Percentiles rank a stretch among this genome's conserved stretches.
Conservation (phyloP, 202 grass and related monocot genomes). For the Musa balbisiana region DNA sequence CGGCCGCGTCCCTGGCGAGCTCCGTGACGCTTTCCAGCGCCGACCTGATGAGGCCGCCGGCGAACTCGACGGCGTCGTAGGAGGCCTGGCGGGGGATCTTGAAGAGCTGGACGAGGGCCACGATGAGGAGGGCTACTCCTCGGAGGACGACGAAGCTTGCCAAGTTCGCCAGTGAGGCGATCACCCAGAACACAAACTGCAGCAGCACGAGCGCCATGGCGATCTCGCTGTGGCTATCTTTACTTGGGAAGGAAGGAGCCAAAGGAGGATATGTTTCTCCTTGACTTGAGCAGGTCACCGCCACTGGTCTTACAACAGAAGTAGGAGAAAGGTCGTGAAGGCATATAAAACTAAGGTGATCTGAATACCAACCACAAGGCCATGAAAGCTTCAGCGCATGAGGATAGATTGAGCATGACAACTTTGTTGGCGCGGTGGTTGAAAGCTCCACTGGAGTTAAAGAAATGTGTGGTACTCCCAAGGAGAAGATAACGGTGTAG, state of each 20-base stretch:
- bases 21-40: neutral
- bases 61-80: neutral
- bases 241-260: neutral
- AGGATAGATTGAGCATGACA: too few relatives aligned
- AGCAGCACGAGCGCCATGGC: neutral
- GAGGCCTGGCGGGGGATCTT: neutral
- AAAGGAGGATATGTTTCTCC: too few relatives aligned
- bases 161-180: neutral
- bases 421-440: too few relatives aligned
- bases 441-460: too few relatives aligned
- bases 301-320: too few relatives aligned
- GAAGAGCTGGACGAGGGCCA: slow-evolving; percentile 8
- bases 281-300: too few relatives aligned
- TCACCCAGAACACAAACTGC: neutral
- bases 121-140: neutral
- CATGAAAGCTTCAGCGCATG: too few relatives aligned
- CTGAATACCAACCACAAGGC: too few relatives aligned
- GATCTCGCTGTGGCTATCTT: neutral
- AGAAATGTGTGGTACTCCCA: too few relatives aligned
- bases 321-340: too few relatives aligned
- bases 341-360: too few relatives aligned
- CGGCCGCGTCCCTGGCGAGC: neutral
- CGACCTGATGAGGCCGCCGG: neutral
- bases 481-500: too few relatives aligned
- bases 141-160: neutral